Conservation (phyloP, 106 monocot genomes). For the Ottelia alismoides region DNA sequence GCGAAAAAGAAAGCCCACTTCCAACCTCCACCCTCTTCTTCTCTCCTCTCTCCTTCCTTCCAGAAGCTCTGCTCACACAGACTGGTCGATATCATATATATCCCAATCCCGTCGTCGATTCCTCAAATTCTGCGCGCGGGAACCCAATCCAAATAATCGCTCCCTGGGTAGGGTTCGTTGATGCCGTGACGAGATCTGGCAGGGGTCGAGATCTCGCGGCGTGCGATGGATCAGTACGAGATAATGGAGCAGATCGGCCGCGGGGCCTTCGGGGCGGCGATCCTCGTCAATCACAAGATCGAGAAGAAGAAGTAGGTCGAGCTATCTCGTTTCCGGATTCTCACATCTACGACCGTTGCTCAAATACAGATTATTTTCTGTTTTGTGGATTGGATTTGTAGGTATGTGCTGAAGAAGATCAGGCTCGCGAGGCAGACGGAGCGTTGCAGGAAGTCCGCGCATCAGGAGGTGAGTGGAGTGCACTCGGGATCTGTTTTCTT, state of each 20-base stretch:
- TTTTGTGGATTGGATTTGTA: slow-evolving; percentile 18
- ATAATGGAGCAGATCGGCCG: slow-evolving; percentile 99
- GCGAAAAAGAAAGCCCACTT: too few species aligned
- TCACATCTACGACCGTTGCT: background rate
- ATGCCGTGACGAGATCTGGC: too few species aligned
- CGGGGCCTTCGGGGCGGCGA: slow-evolving; percentile 96
- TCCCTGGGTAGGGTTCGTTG: too few species aligned
- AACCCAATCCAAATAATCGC: too few species aligned
- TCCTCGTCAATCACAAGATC: slow-evolving; percentile 90
- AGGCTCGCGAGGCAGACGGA: slow-evolving; percentile 95
- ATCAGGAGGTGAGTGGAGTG: slow-evolving; percentile 66
- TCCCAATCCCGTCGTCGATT: too few species aligned
- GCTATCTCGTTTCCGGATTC: background rate
- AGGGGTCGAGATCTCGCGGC: too few species aligned
- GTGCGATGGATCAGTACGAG: slow-evolving; percentile 99
- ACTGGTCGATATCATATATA: too few species aligned
- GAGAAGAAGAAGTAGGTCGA: slow-evolving; percentile 74
- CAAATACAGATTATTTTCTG: background rate
- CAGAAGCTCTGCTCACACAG: too few species aligned
- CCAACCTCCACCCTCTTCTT: too few species aligned
- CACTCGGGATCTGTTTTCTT: background rate
- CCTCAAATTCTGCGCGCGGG: too few species aligned
- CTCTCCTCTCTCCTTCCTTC: too few species aligned
- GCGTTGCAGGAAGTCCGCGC: slow-evolving; percentile 86
- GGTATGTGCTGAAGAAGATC: slow-evolving; percentile 98